A percentile compares a stretch with the other conserved stretches of the same genome.
phyloP scores from a whole-genome alignment of 2,329 filamentous ascomycete genomes.

The Bimuria novae-zelandiae region DNA sequence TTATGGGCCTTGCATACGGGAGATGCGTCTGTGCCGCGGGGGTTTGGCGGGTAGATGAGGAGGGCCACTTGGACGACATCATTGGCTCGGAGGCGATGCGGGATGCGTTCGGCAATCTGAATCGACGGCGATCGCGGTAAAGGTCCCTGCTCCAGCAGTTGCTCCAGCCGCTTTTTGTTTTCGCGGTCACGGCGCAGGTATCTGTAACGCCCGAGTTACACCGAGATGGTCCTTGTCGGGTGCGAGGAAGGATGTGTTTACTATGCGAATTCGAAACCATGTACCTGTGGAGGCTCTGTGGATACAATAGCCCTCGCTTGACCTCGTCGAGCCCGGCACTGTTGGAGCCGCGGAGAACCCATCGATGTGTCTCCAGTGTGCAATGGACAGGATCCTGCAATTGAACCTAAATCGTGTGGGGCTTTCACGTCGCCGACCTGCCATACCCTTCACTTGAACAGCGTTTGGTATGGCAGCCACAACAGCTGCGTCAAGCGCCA shows the following conservation, averaged over 20 bases:
- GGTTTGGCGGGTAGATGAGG: constrained; percentile 34
- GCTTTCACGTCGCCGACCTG: constrained; percentile 34
- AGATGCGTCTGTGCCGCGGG: constrained; percentile 18
- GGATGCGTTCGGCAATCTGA: constrained; percentile 43
- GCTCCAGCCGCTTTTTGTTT: constrained; percentile 11
- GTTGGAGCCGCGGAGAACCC: constrained; percentile 2
- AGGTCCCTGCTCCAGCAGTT: constrained; percentile 28
- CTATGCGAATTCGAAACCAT: background rate
- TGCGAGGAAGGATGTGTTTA: background rate
- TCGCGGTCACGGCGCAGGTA: constrained; percentile 13
- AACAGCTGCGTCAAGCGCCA: constrained; percentile 19
- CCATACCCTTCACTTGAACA: constrained; percentile 26
- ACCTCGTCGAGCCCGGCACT: constrained; percentile 23
- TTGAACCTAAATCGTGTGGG: constrained; percentile 19
- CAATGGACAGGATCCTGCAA: constrained; percentile 12
- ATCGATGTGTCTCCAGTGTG: constrained; percentile 1
- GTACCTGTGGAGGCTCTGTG: no score
- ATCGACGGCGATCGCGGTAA: constrained; percentile 33
- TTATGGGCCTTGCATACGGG: constrained; percentile 19
- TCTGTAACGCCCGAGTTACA: constrained; percentile 7
- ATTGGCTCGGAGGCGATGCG: constrained; percentile 37
- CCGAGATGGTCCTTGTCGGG: constrained; percentile 13
- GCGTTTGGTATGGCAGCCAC: constrained; percentile 13
- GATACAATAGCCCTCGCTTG: constrained; percentile 25
- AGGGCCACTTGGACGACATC: constrained; percentile 19